Evolutionary conservation across 768 basidiomycete genomes (phyloP).

Genomic region (Phanerodontia chrysosporium): DNA sequence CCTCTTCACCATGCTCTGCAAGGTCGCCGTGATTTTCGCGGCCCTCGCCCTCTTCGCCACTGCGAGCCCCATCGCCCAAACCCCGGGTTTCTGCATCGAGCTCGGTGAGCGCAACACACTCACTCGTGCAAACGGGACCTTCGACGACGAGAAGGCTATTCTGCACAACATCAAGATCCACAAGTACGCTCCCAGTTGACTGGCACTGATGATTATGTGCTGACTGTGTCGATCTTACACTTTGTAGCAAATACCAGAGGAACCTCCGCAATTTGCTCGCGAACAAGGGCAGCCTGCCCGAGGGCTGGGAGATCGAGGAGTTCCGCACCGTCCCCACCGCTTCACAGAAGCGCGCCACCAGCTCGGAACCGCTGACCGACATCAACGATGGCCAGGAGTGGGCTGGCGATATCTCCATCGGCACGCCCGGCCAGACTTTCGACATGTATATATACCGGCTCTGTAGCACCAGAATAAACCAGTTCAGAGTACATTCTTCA

Average conservation of each 20-base stretch:
- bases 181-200: slow-evolving; percentile 18
- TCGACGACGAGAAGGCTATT: slow-evolving; percentile 26
- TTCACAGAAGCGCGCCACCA: slow-evolving; percentile 14
- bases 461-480: too few relatives aligned
- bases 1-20: slow-evolving; percentile 25
- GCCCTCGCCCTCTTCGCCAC: slow-evolving; percentile 24
- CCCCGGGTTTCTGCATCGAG: slow-evolving; percentile 19
- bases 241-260: slow-evolving; percentile 33
- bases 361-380: slow-evolving; percentile 28
- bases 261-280: slow-evolving; percentile 33
- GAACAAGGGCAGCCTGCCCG: slow-evolving; percentile 27
- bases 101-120: slow-evolving; percentile 21
- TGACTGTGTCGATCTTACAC: background rate
- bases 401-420: slow-evolving; percentile 33
- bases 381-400: slow-evolving; percentile 33
- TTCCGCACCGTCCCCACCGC: slow-evolving; percentile 18
- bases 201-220: background rate
- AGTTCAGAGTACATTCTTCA: too few relatives aligned
- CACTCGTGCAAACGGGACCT: slow-evolving; percentile 25
- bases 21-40: slow-evolving; percentile 24
- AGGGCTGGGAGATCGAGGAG: slow-evolving; percentile 28
- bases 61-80: slow-evolving; percentile 21
- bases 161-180: slow-evolving; percentile 18
- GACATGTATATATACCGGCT: too few relatives aligned
- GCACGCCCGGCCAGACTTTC: slow-evolving; percentile 13